phyloP scores from a whole-genome alignment of 2,329 filamentous ascomycete genomes.

The Bisporella sp. region DNA sequence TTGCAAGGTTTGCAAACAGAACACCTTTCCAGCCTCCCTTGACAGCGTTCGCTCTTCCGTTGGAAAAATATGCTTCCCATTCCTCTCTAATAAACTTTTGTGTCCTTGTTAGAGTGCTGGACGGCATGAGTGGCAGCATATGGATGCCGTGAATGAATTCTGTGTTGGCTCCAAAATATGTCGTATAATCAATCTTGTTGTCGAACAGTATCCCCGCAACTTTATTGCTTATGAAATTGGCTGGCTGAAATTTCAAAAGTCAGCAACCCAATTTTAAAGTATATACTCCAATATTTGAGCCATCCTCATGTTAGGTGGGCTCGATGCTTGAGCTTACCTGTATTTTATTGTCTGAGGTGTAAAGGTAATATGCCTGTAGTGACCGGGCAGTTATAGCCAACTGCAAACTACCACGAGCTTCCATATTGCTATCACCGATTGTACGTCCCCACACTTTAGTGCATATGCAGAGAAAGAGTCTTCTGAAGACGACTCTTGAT shows the following conservation, averaged over 20 bases:
- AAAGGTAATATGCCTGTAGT: conserved; percentile 76
- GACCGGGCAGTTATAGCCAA: conserved; percentile 69
- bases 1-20: conserved; percentile 73
- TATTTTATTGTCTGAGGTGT: conserved; percentile 59
- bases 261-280: no score
- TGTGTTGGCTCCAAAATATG: conserved; percentile 71
- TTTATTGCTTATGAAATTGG: conserved; percentile 75
- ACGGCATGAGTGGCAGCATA: conserved; percentile 24
- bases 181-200: conserved; percentile 91
- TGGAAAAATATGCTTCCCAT: conserved; percentile 72
- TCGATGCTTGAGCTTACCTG: conserved; percentile 16
- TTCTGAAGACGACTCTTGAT: conserved; percentile 84
- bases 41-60: conserved; percentile 57
- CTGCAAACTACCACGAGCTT: conserved; percentile 72
- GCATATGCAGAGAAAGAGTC: conserved; percentile 79
- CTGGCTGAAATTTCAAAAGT: conserved; percentile 42
- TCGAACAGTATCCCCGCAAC: conserved; percentile 71
- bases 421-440: conserved; percentile 69
- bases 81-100: conserved; percentile 70
- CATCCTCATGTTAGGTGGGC: no score
- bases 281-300: no score
- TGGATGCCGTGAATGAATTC: conserved; percentile 59
- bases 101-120: conserved; percentile 59
- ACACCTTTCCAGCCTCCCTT: conserved; percentile 80
- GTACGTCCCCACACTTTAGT: conserved; percentile 85